Evolutionary conservation across 1,284 basidiomycete genomes (phyloP), one percentile per base, ranked within the genome.

Genomic region (Taiwanofungus camphoratus): DNA sequence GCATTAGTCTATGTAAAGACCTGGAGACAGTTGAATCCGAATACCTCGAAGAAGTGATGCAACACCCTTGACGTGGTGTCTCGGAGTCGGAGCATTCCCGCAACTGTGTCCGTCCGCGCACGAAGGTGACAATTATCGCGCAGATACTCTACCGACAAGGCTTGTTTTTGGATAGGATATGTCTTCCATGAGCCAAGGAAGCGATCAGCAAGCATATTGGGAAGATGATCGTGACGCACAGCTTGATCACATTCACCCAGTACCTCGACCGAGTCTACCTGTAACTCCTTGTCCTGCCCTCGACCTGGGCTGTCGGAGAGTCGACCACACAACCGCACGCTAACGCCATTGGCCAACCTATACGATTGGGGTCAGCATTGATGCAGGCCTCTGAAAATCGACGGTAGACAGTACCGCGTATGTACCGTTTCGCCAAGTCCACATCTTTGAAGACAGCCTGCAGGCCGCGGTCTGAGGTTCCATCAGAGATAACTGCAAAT

Each of bases 121-220:
- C 93, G 80, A 11, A 97, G 64, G 64, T 96, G 92, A 9, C 82
- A 79, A 56, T 92, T 73, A 46, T 92, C 87, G 4, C 92, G 76
- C 19, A 95, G 70, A 52, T 89, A 84, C 45, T 90, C 82, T 2
- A 74, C 64, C 0, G 87, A 77, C 13, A 89, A 70, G 16, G 77
- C 63, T 62, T 93, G 83, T 63, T 92, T 94, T 64, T 92, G 92
- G 34, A 92, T 88, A 0, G 92, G 91, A 59, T 94, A 94, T 42
- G 65, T 64, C 87, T 90, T 44, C 13, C 38, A 19, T 23, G 35
- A 29, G 20, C 9, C 8, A n/a, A 46, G 11, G 36, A 15, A 26
- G 13, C 15, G 7, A 18, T 38, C 22, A 30, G 15, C 24, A 30
- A 13, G 7, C 11, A 29, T 12, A 2, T 21, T 13, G n/a, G 42